These are phyloP conservation scores for Colletotrichum musicola DNA, from an alignment of 2,329 filamentous ascomycete genomes.

Conservation along the genomic window DNA sequence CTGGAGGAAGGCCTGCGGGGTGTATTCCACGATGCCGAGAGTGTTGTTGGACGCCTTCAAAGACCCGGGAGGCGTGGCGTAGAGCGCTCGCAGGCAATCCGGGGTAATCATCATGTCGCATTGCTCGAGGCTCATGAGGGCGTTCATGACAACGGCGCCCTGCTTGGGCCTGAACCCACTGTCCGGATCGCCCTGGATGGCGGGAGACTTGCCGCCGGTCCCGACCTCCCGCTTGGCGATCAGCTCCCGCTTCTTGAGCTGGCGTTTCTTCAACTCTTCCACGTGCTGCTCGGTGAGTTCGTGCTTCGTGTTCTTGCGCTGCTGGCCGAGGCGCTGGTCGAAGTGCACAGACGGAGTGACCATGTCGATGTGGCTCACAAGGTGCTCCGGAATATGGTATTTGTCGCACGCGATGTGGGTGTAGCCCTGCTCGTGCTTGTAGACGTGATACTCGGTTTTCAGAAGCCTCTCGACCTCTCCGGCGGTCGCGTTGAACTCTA, in stretches of 20 bases:
- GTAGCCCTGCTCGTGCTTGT: slow-evolving; percentile 54
- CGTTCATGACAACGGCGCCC: slow-evolving; percentile 46
- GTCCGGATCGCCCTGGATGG: slow-evolving; percentile 45
- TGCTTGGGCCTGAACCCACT: slow-evolving; percentile 47
- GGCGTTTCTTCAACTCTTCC: slow-evolving; percentile 44
- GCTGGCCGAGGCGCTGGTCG: slow-evolving; percentile 48
- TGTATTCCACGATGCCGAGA: slow-evolving; percentile 66
- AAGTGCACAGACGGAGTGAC: slow-evolving; percentile 56
- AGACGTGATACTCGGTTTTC: slow-evolving; percentile 65
- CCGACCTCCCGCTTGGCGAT: slow-evolving; percentile 38
- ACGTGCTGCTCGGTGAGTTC: slow-evolving; percentile 42
- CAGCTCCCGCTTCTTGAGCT: slow-evolving; percentile 22
- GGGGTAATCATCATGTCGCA: slow-evolving; percentile 70
- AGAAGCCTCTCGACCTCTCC: slow-evolving; percentile 66
- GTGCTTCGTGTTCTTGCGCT: slow-evolving; percentile 42
- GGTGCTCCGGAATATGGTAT: slow-evolving; percentile 55
- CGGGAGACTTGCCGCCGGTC: slow-evolving; percentile 38
- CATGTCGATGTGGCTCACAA: slow-evolving; percentile 55
- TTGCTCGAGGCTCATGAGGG: slow-evolving; percentile 46
- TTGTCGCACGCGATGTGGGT: slow-evolving; percentile 56
- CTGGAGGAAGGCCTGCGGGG: slow-evolving; percentile 63
- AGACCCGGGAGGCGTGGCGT: slow-evolving; percentile 56
- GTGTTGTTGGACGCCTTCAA: slow-evolving; percentile 54
- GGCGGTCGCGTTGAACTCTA: slow-evolving; percentile 66
- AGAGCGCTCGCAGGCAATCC: slow-evolving; percentile 65